Evolutionary conservation across 78 protist species (phyloP).

Genomic region (Polysphondylium violaceum): DNA sequence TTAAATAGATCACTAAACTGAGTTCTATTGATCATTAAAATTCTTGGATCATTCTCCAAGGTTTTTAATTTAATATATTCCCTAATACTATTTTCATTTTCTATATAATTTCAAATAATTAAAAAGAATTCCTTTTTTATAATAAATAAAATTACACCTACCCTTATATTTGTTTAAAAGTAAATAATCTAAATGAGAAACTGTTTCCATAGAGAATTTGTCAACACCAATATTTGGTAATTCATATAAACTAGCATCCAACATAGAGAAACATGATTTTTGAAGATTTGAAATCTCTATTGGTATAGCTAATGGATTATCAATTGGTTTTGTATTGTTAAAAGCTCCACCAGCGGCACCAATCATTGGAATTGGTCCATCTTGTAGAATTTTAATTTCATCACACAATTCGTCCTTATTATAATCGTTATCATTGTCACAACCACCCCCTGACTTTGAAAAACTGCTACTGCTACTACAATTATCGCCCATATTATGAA

Average conservation of each 20-base stretch:
- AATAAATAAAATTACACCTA: not conserved
- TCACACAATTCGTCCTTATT: not conserved
- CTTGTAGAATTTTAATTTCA: not conserved
- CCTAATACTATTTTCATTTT: slow-evolving; percentile 32
- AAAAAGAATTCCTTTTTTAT: not conserved
- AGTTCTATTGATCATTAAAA: slow-evolving; percentile 9
- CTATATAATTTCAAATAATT: slow-evolving; percentile 4
- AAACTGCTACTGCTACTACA: no score
- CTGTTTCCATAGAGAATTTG: not conserved
- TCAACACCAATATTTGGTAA: slow-evolving; percentile 57
- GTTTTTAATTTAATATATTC: slow-evolving; percentile 23
- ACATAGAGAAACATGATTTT: not conserved
- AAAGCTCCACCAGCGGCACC: no score
- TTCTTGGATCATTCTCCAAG: slow-evolving; percentile 2
- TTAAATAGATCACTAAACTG: slow-evolving; percentile 13
- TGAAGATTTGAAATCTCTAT: not conserved
- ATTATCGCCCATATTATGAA: no score
- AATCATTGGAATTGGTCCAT: no score
- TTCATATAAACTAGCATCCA: slow-evolving; percentile 49
- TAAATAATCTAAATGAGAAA: not conserved
- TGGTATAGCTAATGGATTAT: slow-evolving; percentile 16
- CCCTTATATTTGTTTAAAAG: slow-evolving; percentile 7
- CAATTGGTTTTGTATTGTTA: not conserved
- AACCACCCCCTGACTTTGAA: no score
- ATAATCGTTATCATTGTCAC: not conserved